phyloP scores from a whole-genome alignment of 2,329 filamentous ascomycete species.

The Neoscytalidium dimidiatum region DNA sequence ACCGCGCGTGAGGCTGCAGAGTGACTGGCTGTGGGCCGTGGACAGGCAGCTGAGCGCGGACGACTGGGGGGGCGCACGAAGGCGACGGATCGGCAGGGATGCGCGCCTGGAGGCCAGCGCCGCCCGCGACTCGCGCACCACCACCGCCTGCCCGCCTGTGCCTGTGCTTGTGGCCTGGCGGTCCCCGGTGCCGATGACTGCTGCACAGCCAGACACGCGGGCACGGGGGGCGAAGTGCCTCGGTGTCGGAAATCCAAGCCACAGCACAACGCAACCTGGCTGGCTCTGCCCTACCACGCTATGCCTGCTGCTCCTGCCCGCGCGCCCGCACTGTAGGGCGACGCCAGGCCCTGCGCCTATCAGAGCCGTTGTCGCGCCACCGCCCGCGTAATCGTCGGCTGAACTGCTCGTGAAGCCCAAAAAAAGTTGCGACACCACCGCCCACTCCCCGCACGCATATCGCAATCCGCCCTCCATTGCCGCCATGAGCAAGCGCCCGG shows the following conservation, averaged over 20 bases:
- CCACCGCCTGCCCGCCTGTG: neutral
- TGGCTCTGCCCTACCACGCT: no score
- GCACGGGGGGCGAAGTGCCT: no score
- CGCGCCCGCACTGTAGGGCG: neutral
- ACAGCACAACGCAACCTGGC: no score
- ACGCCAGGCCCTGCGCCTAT: neutral
- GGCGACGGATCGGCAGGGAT: constrained; percentile 15
- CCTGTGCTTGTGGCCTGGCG: no score
- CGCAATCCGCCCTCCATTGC: neutral
- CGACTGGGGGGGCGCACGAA: neutral
- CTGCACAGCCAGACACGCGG: no score
- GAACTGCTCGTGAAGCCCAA: neutral
- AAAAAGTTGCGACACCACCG: constrained; percentile 19
- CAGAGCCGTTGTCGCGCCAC: neutral
- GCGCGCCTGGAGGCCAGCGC: constrained; percentile 13
- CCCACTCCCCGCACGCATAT: neutral
- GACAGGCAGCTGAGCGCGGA: constrained; percentile 14
- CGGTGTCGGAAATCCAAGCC: no score
- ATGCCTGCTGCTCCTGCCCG: no score
- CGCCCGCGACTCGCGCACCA: neutral
- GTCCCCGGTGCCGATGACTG: no score
- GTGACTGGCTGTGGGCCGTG: constrained; percentile 14
- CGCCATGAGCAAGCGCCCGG: constrained; percentile 62
- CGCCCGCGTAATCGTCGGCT: neutral
- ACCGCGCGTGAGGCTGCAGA: constrained; percentile 15